Percentiles rank a stretch among this genome's conserved stretches.
Conservation (phyloP, 495 filamentous ascomycete species). For the Lindgomyces ingoldianus region DNA sequence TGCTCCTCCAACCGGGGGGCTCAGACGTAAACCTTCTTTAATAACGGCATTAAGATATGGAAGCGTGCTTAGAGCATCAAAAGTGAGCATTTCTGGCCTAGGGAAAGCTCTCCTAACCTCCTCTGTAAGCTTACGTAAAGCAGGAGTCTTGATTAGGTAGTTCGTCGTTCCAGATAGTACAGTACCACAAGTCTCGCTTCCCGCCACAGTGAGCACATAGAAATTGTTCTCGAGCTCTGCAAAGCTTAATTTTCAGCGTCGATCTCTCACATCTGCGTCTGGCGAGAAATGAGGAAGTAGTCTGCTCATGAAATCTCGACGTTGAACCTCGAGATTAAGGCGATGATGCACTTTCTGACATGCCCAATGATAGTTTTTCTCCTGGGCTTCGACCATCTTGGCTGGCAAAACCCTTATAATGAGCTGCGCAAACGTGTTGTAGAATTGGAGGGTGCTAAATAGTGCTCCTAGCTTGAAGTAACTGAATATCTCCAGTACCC, state of each 20-base stretch:
- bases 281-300: not conserved
- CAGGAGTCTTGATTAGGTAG: conserved; percentile 2
- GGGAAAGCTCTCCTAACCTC: conserved; percentile 4
- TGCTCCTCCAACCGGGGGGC: not conserved
- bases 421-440: not conserved
- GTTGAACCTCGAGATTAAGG: conserved; percentile 2
- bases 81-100: not conserved
- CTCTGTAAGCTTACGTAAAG: not conserved
- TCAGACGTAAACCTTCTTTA: conserved; percentile 9
- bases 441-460: not conserved
- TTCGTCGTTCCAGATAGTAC: conserved; percentile 6
- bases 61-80: not conserved
- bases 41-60: conserved; percentile 21
- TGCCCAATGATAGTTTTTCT: conserved; percentile 1
- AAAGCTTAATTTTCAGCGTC: not conserved
- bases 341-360: not conserved
- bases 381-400: not conserved
- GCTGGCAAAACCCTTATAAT: conserved; percentile 1
- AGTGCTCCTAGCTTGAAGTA: conserved; percentile 3
- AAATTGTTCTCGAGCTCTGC: not conserved
- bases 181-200: conserved; percentile 14
- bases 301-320: conserved; percentile 2
- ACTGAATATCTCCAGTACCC: conserved; percentile 7
- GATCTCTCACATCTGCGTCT: not conserved
- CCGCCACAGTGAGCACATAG: conserved; percentile 11